Base-by-base conservation (phyloP, 106 monocot species). In the Dendrobium officinale region DNA sequence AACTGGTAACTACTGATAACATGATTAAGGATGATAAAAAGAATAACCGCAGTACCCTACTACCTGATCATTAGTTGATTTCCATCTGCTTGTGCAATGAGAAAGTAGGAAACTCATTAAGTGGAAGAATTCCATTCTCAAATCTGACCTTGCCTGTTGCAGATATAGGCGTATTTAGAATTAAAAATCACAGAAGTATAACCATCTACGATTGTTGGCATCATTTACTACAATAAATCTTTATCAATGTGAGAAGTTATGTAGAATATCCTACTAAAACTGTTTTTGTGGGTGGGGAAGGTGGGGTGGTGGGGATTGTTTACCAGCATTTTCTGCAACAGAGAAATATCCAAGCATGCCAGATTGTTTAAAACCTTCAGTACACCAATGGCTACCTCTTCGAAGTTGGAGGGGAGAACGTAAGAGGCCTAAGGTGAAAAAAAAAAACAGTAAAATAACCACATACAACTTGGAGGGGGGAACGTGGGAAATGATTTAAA, bases 41-140 rank as follows among this genome's bases (percentile, higher is more conserved):
- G 37, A 70, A 70, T 33, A 33, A 4, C 29, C 16, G 9, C 4
- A 4, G 10, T 61, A 51, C 3, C 51, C 51, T 9, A 58, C 76
- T 81, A 97, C 97, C 97, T 94, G 92, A 89, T 97, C 97, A 78
- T 85, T 85, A 73, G 92, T 83, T 79, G 85, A 78, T 89, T 89
- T 92, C 97, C 97, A 97, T 80, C 91, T 97, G 83, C 79, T 90
- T 73, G 89, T 88, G 75, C 97, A 94, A 87, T 97, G 92, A 37
- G 94, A 91, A 26, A 97, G 85, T 79, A 97, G 91, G 87, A 97
- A 97, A 85, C 97, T 94, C 88, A 94, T 97, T 81, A 97, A 70
- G 81, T 97, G 97, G 73, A 97, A 97, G 79, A 97, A 89, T 75
- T 97, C 97, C 91, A 97, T 94, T 89, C 92, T 92, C 59, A 97